Evolutionary conservation across 1,284 basidiomycete genomes (phyloP).

Genomic region (Grifola frondosa): DNA sequence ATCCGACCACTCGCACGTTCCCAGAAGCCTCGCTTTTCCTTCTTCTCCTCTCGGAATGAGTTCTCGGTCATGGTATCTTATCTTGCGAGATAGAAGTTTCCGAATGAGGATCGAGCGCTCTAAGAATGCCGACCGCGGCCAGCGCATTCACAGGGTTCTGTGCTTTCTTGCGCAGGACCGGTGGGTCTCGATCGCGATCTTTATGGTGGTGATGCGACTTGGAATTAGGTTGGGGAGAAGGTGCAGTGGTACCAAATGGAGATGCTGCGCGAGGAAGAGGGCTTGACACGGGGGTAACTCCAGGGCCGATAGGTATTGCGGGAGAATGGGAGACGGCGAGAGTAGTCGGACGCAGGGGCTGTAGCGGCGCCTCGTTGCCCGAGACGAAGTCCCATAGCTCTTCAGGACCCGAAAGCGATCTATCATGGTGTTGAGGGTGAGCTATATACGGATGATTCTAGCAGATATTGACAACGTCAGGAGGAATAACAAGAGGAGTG

Average conservation of each 20-base stretch:
- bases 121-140: constrained; percentile 54
- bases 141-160: constrained; percentile 25
- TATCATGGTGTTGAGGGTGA: constrained; percentile 27
- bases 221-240: constrained; percentile 22
- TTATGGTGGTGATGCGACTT: constrained; percentile 11
- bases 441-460: constrained; percentile 17
- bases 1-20: constrained; percentile 36
- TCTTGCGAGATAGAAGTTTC: constrained; percentile 20
- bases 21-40: constrained; percentile 55
- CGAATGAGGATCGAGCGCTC: constrained; percentile 54
- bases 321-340: constrained; percentile 45
- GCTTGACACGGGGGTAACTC: constrained; percentile 11
- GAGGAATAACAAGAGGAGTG: constrained; percentile 15
- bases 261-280: constrained; percentile 40
- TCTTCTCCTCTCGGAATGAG: constrained; percentile 40
- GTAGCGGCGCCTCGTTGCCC: constrained; percentile 23
- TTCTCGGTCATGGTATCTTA: constrained; percentile 31
- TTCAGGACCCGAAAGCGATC: constrained; percentile 31
- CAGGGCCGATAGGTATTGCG: constrained; percentile 40
- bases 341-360: constrained; percentile 30
- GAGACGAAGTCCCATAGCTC: constrained; percentile 52
- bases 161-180: constrained; percentile 33
- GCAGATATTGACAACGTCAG: constrained; percentile 5
- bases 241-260: constrained; percentile 38
- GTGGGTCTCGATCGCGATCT: constrained; percentile 27